A percentile compares a stretch with the other conserved stretches of the same genome.
Evolutionary conservation across 2,329 filamentous ascomycete species (phyloP).

Genomic region (Daldinia eschscholtzii): DNA sequence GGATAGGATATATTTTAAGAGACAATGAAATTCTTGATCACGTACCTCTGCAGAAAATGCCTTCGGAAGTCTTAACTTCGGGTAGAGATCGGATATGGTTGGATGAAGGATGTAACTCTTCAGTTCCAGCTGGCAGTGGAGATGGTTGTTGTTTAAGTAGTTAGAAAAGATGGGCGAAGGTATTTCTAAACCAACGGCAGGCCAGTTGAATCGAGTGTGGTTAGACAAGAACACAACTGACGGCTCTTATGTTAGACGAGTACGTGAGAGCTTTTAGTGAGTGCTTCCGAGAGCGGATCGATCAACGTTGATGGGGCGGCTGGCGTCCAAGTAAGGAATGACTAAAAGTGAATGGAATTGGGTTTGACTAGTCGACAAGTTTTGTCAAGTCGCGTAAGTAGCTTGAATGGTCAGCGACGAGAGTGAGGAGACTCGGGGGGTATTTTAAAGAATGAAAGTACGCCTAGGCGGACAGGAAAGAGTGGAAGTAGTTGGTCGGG

Average conservation of each 20-base stretch:
- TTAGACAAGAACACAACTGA: slow-evolving; percentile 44
- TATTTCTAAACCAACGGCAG: slow-evolving; percentile 30
- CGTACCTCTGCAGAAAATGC: slow-evolving; percentile 34
- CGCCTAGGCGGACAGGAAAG: slow-evolving; percentile 48
- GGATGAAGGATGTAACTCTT: slow-evolving; percentile 18
- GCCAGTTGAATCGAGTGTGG: slow-evolving; percentile 37
- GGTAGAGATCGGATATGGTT: background rate
- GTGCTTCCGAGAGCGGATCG: slow-evolving; percentile 47
- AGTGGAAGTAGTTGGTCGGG: slow-evolving; percentile 49
- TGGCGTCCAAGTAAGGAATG: slow-evolving; percentile 50
- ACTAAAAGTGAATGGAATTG: slow-evolving; percentile 44
- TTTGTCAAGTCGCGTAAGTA: slow-evolving; percentile 32
- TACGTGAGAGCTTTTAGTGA: slow-evolving; percentile 24
- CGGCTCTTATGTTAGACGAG: slow-evolving; percentile 40
- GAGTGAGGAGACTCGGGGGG: slow-evolving; percentile 38
- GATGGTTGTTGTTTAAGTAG: slow-evolving; percentile 35
- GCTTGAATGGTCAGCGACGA: slow-evolving; percentile 36
- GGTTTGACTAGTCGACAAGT: slow-evolving; percentile 46
- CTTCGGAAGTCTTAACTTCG: background rate
- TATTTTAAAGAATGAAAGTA: slow-evolving; percentile 51
- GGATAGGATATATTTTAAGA: background rate
- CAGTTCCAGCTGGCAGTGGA: slow-evolving; percentile 37
- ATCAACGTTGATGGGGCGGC: slow-evolving; percentile 47
- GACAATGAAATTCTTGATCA: slow-evolving; percentile 24
- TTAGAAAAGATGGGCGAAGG: slow-evolving; percentile 27